Conservation (phyloP, 805 yeast species). For the Cyberlindnera xylosilytica region DNA sequence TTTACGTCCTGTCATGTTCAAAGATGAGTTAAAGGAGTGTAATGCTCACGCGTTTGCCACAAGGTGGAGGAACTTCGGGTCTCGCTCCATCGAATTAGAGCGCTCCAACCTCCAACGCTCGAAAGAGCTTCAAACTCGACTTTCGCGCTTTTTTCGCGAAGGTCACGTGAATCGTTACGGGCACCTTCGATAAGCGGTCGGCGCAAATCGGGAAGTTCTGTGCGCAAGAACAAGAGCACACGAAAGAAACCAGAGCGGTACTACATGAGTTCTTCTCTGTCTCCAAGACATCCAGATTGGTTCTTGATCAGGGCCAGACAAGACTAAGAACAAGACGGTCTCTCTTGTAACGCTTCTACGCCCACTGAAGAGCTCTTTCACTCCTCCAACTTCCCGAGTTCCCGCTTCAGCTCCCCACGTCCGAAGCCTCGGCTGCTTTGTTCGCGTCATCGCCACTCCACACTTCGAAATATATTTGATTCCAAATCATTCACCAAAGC, state of each 20-base stretch:
- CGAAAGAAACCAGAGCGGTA: too few species aligned
- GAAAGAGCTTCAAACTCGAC: too few species aligned
- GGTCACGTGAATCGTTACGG: not conserved
- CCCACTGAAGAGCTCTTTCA: too few species aligned
- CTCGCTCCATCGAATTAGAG: too few species aligned
- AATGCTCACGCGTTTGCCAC: not conserved
- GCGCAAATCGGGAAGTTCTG: not conserved
- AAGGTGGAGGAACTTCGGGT: too few species aligned
- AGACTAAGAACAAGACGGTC: too few species aligned
- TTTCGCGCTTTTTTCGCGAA: not conserved
- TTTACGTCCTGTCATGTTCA: slow-evolving; percentile 14
- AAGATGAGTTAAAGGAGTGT: not conserved
- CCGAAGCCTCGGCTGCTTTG: slow-evolving; percentile 1
- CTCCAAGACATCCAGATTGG: too few species aligned
- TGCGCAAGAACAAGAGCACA: not conserved
- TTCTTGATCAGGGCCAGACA: too few species aligned
- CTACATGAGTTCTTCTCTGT: too few species aligned
- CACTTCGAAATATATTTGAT: not conserved
- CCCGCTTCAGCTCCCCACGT: not conserved
- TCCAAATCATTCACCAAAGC: not conserved
- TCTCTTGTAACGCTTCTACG: too few species aligned
- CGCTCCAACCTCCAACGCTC: not conserved
- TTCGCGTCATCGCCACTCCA: not conserved
- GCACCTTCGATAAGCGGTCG: not conserved
- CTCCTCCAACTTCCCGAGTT: not conserved